Base-by-base conservation (phyloP, 2,329 filamentous ascomycete genomes). In the Trichoderma semiorbis region DNA sequence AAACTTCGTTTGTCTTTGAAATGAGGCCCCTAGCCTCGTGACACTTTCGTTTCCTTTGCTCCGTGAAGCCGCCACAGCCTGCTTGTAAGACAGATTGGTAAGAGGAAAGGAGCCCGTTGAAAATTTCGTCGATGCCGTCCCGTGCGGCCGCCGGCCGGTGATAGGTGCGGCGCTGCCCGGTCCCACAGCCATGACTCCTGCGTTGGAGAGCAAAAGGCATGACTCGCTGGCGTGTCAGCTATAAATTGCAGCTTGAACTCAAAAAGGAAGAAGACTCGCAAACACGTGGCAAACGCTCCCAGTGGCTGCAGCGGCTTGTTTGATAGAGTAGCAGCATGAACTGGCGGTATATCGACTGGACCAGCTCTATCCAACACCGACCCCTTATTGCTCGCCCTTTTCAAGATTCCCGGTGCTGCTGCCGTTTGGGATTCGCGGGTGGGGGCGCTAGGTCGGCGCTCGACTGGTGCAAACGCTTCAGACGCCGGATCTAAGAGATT, bases 101-200 rank as follows among this genome's bases (percentile, higher is more conserved):
- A 43, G 18, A 34, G 36, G 24, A 21, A 28, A 69, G 12, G 55
- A 36, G 24, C 24, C 28, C 28, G 53, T 47, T 60, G 18, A 34
- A 69, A 61, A n/a, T 50, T 69, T 62, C 28, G 11, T 69, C 39
- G 57, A 69, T 69, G 39, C 28, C 57, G 66, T 61, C 3, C 66
- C 66, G 67, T 62, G 67, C 67, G 67, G 67, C 67, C 57, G 67
- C 67, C 57, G 36, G 57, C 66, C 66, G 67, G 66, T 69, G 57
- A 69, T 69, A 69, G 28, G 28, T 50, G 66, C 66, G 66, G 66
- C 39, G 66, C 28, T 53, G 39, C 57, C 39, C 55, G 57, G 67
- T 69, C 57, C 67, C 67, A 69, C 67, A 30, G 5, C 18, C 67
- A 69, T 69, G 66, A 69, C 66, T 68, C 65, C 50, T 50, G 55